These are phyloP conservation scores for Rhodotorula sp. DNA, from an alignment of 1,284 basidiomycete genomes.

Conservation along the genomic window DNA sequence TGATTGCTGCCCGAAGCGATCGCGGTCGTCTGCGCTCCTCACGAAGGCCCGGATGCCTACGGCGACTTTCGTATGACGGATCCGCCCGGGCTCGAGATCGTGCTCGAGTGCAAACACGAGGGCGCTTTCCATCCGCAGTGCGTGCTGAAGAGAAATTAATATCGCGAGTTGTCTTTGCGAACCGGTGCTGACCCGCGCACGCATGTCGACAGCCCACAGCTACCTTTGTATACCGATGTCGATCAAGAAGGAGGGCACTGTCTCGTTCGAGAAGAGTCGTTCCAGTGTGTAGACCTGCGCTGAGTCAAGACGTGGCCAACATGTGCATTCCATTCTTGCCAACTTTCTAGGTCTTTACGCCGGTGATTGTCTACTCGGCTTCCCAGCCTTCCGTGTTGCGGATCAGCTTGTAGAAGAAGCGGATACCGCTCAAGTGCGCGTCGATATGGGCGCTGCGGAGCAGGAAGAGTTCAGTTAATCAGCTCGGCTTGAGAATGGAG, in stretches of 20 bases:
- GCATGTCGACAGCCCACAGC: conserved; percentile 22
- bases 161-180: conserved; percentile 3
- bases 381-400: conserved; percentile 49
- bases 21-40: conserved; percentile 82
- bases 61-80: conserved; percentile 62
- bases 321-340: no score
- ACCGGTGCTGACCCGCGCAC: conserved; percentile 1
- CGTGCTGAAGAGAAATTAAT: background rate
- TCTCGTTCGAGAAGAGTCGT: conserved; percentile 61
- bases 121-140: conserved; percentile 81
- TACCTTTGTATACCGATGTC: conserved; percentile 35
- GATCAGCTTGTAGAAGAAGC: conserved; percentile 55
- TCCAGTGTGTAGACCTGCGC: conserved; percentile 72
- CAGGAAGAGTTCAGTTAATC: background rate
- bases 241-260: conserved; percentile 26
- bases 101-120: conserved; percentile 64
- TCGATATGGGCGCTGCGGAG: no score
- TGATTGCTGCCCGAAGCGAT: conserved; percentile 83
- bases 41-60: conserved; percentile 50
- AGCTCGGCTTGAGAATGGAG: background rate
- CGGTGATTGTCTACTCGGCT: conserved; percentile 17
- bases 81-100: conserved; percentile 70
- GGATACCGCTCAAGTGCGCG: conserved; percentile 51
- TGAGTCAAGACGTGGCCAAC: background rate
- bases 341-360: conserved; percentile 1